Percentiles rank a stretch among this genome's conserved stretches.
These are phyloP conservation scores for Phaffia rhodozyma DNA, from an alignment of 1,284 basidiomycete species.

Conservation along the genomic window DNA sequence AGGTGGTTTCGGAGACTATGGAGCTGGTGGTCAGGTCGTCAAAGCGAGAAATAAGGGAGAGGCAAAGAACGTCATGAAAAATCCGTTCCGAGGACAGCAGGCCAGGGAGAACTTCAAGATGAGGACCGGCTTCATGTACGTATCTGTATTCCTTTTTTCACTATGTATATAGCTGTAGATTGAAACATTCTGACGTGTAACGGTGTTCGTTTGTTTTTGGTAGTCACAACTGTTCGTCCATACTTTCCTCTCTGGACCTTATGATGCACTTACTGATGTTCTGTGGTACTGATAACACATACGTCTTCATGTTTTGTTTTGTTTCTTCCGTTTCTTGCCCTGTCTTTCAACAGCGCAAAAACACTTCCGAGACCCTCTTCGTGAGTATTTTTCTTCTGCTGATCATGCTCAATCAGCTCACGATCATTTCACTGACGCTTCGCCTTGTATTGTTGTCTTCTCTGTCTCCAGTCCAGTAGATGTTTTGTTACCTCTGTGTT, in stretches of 20 bases:
- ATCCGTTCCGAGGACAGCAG: constrained; percentile 73
- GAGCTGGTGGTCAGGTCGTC: constrained; percentile 63
- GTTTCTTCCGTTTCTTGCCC: neutral
- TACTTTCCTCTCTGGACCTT: no score
- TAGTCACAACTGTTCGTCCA: no score
- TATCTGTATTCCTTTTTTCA: neutral
- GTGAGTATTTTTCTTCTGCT: neutral
- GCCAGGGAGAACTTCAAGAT: constrained; percentile 75
- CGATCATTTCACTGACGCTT: no score
- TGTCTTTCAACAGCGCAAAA: constrained; percentile 7
- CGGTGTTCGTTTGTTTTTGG: no score
- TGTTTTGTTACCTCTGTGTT: no score
- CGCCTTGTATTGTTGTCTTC: no score
- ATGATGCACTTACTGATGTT: no score
- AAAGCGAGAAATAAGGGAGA: constrained; percentile 90
- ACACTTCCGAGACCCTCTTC: constrained; percentile 16
- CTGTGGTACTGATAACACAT: no score
- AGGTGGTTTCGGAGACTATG: constrained; percentile 75
- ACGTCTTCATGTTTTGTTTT: neutral
- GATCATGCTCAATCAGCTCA: no score
- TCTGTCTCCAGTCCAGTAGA: no score
- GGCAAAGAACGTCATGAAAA: constrained; percentile 79
- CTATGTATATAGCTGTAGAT: neutral
- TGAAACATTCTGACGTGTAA: no score
- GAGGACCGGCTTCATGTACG: constrained; percentile 49